Evolutionary conservation across 805 yeast species (phyloP), one percentile per base, ranked within the genome.

Genomic region (Tetrapisispora nanseiensis): DNA sequence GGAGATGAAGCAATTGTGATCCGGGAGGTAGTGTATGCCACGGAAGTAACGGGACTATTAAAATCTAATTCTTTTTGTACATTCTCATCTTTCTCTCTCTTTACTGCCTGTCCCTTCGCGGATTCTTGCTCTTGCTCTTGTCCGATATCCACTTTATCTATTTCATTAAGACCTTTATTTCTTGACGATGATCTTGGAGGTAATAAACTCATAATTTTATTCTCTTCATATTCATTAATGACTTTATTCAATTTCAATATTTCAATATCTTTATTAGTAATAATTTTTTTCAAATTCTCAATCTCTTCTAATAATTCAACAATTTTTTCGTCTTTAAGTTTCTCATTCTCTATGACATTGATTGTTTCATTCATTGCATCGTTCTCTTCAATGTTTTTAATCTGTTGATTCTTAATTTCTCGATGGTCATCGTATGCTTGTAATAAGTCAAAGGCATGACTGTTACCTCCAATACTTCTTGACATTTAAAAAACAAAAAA

Each of bases 11-110:
- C 47, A 7, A 61, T 60, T n/a, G 59, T 51, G 15, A 62, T 61
- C 42, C 67, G 55, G 1, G 67, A 62, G 1, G 63, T 62, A 9
- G 64, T 62, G 32, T 62, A 62, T 1, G 62, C 49, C 3, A 58
- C 60, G 1, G 67, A 62, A 1, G 65, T 49, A 2, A 65, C 65
- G 13, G 67, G 66, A 40, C 32, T 28, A 20, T 28, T 21, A 12
- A 37, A 13, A 27, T 27, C 20, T 3, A 22, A 22, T 6, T 33
- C 33, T 4, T 5, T 35, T 4, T 27, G 11, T 3, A 16, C 37
- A 4, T 26, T 19, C 11, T 19, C 21, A 11, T 18, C 32, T 3
- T 6, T 24, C n/a, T 34, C 20, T 15, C n/a, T n/a, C 4, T 6
- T 20, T 20, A 11, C 35, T 7, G 23, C 4, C 20, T 20, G 4